Conservation (phyloP, 129 eudicot genomes). For the sunflower (Helianthus annuus) region HanXRQr2.0-SUNRISE NC_035440.2:106003023-106003522, state of each 20-base stretch:
- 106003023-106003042: slow-evolving; percentile 76
- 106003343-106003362: not conserved
- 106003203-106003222: not conserved
- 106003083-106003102: slow-evolving; percentile 10
- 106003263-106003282: not conserved
- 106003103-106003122: not conserved
- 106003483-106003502: not conserved
- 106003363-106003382: not conserved
- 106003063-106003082: slow-evolving; percentile 20
- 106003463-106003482: not conserved
- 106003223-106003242: not conserved
- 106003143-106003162: slow-evolving; percentile 10
- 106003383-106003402: not conserved
- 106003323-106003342: not conserved
- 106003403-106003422: slow-evolving; percentile 17
- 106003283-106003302: slow-evolving; percentile 1
- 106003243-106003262: slow-evolving; percentile 8
- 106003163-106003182: not conserved
- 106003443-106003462: not conserved
- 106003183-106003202: not conserved
- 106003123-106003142: slow-evolving; percentile 7
- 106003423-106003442: not conserved
- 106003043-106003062: slow-evolving; percentile 44
- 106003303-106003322: not conserved
- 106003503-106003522: slow-evolving; percentile 11